A percentile compares a stretch with the other conserved stretches of the same genome.
Conservation (phyloP, 371 early-diverging fungal species). For the Mucor circinelloides region DNA sequence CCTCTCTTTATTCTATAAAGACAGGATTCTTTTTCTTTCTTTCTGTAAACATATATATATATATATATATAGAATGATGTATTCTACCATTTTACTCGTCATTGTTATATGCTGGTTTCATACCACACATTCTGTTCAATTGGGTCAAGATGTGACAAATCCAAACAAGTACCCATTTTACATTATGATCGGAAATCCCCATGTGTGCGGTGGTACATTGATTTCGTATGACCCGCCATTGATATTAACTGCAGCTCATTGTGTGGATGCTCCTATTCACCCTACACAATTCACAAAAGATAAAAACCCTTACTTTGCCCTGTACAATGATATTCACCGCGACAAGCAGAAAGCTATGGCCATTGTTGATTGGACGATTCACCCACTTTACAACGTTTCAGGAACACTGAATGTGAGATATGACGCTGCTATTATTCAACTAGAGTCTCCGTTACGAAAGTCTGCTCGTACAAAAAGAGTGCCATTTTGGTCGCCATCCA, state of each 20-base stretch:
- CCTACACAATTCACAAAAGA: constrained; percentile 6
- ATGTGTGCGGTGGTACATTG: constrained; percentile 50
- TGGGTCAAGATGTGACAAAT: constrained; percentile 30
- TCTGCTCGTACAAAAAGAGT: constrained; percentile 26
- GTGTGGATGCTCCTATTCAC: constrained; percentile 37
- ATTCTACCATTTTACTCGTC: neutral
- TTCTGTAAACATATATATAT: neutral
- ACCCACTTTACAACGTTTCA: constrained; percentile 34
- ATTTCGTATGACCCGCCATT: constrained; percentile 43
- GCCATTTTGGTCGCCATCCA: constrained; percentile 36
- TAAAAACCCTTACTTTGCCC: constrained; percentile 20
- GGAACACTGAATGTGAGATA: constrained; percentile 31
- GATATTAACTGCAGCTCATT: constrained; percentile 54
- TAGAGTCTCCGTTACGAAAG: constrained; percentile 26
- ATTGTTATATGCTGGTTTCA: neutral
- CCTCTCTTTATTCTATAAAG: neutral
- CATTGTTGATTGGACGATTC: constrained; percentile 38
- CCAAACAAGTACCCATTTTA: constrained; percentile 43
- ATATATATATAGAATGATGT: neutral
- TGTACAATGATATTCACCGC: constrained; percentile 18
- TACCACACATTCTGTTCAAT: constrained; percentile 22
- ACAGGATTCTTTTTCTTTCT: neutral
- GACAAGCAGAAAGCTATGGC: constrained; percentile 25
- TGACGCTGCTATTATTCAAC: constrained; percentile 43
- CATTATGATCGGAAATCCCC: constrained; percentile 50